Base-by-base conservation (phyloP, 352 stramenopile species). In the Pythium vanterpoolii region DNA sequence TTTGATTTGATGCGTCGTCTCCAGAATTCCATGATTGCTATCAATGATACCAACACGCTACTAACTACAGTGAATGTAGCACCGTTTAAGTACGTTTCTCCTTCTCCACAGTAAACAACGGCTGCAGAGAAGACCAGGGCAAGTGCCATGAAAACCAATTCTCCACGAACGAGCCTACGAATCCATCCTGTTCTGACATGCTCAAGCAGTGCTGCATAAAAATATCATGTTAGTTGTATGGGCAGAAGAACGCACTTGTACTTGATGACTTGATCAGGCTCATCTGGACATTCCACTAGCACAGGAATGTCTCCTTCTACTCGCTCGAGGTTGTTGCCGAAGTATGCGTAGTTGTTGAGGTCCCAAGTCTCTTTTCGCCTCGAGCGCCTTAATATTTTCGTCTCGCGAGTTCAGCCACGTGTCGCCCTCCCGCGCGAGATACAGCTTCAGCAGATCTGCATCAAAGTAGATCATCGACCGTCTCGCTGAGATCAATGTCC, bases 121-220 rank as follows among this genome's bases (percentile, higher is more conserved):
- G 60, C 40, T 63, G 53, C 60, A 68, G 53, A 62, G 52, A 68
- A 68, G 60, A 68, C 52, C 46, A 68, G 8, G 47, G 40, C 49
- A 48, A 56, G 39, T 60, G 58, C 58, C 48, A 66, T 11, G 62
- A 64, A 54, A 61, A 69, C 54, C 31, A 54, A 56, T 64, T 64
- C 24, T 62, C 55, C 55, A 69, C 23, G 21, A 33, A 64, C 34
- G 54, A 52, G n/a, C 42, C 61, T 60, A n/a, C 54, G 54, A 56
- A 60, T 48, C 48, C 61, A 64, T 60, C 61, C 61, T 68, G 54
- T 61, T 42, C 61, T 64, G 54, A 60, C 60, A 68, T 68, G 3
- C 62, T 68, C 46, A 62, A 62, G 52, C 27, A 68, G 10, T 68
- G 60, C 60, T 63, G 53, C 46, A 50, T 62, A 24, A 62, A 58